Percentiles rank a stretch among this genome's conserved stretches.
Evolutionary conservation across 2,329 filamentous ascomycete species (phyloP).

Genomic region (Talaromyces piceae): DNA sequence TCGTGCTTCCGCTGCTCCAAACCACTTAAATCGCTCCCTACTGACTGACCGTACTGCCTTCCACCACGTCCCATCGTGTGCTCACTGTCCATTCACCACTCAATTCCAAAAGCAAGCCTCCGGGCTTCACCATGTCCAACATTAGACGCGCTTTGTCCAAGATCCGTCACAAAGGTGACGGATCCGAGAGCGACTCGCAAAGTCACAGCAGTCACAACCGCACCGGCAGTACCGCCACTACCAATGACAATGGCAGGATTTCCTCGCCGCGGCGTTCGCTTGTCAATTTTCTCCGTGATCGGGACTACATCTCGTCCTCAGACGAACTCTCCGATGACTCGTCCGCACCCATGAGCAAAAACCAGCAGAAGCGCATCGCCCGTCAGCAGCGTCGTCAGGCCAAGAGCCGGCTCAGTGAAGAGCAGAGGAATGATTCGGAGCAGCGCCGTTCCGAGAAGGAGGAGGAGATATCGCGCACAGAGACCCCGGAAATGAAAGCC

Average conservation of each 20-base stretch:
- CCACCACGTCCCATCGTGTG: too few species aligned
- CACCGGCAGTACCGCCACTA: not conserved
- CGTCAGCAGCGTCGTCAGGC: constrained; percentile 34
- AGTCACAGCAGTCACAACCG: constrained; percentile 11
- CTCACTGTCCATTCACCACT: not conserved
- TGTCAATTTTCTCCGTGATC: constrained; percentile 33
- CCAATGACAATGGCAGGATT: constrained; percentile 15
- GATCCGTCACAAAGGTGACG: constrained; percentile 25
- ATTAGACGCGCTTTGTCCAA: constrained; percentile 39
- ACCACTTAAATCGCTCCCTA: too few species aligned
- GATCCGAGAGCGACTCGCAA: constrained; percentile 15
- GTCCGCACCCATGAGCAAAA: constrained; percentile 33
- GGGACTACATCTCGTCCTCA: constrained; percentile 36
- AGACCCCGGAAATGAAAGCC: constrained; percentile 52
- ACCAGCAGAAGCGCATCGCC: constrained; percentile 37
- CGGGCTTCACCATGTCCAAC: constrained; percentile 34
- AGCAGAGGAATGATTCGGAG: constrained; percentile 35
- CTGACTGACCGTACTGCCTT: too few species aligned
- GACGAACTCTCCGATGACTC: constrained; percentile 34
- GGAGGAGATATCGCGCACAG: constrained; percentile 37
- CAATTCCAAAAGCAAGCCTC: not conserved
- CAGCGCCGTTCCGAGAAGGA: constrained; percentile 34
- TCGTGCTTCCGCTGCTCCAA: not conserved
- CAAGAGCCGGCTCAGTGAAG: constrained; percentile 36
- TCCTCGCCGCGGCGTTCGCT: constrained; percentile 30